Evolutionary conservation across 352 stramenopile genomes (phyloP).

Genomic region (Pythium brachiatum): DNA sequence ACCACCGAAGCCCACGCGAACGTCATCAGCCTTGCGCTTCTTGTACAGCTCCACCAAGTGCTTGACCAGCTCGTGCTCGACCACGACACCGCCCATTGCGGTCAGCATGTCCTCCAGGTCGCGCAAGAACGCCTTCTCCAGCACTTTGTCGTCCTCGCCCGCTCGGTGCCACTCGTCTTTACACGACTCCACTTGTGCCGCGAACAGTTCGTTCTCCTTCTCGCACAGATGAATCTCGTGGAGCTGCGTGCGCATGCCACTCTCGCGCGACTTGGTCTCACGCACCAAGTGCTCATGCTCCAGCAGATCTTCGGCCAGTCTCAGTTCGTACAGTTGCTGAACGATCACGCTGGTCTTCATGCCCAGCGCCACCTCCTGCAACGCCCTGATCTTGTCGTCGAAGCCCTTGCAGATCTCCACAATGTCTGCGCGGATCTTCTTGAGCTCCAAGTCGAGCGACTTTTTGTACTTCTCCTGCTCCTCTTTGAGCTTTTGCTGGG

Average conservation of each 20-base stretch:
- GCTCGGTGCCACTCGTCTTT: slow-evolving; percentile 65
- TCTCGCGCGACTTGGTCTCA: slow-evolving; percentile 33
- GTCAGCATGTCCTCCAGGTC: slow-evolving; percentile 63
- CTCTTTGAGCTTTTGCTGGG: slow-evolving; percentile 68
- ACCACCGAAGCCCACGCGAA: slow-evolving; percentile 16
- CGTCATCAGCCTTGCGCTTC: slow-evolving; percentile 62
- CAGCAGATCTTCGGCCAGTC: slow-evolving; percentile 19
- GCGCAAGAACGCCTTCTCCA: slow-evolving; percentile 57
- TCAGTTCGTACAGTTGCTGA: slow-evolving; percentile 50
- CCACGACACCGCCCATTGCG: slow-evolving; percentile 31
- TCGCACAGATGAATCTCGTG: slow-evolving; percentile 24
- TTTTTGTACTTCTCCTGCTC: slow-evolving; percentile 91
- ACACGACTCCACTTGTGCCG: slow-evolving; percentile 43
- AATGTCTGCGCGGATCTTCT: slow-evolving; percentile 69
- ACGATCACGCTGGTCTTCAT: slow-evolving; percentile 30
- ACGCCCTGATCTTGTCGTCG: slow-evolving; percentile 74
- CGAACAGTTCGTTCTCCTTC: slow-evolving; percentile 50
- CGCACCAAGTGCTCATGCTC: slow-evolving; percentile 47
- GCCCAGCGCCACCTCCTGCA: slow-evolving; percentile 30
- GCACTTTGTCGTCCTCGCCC: slow-evolving; percentile 65
- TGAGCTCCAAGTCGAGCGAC: slow-evolving; percentile 76
- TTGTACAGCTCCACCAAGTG: slow-evolving; percentile 75
- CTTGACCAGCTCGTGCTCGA: slow-evolving; percentile 80
- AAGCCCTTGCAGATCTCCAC: slow-evolving; percentile 76
- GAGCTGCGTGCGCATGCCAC: slow-evolving; percentile 15